phyloP scores from a whole-genome alignment of 2,329 filamentous ascomycete species.

The Aurifilum marmelostoma region DNA sequence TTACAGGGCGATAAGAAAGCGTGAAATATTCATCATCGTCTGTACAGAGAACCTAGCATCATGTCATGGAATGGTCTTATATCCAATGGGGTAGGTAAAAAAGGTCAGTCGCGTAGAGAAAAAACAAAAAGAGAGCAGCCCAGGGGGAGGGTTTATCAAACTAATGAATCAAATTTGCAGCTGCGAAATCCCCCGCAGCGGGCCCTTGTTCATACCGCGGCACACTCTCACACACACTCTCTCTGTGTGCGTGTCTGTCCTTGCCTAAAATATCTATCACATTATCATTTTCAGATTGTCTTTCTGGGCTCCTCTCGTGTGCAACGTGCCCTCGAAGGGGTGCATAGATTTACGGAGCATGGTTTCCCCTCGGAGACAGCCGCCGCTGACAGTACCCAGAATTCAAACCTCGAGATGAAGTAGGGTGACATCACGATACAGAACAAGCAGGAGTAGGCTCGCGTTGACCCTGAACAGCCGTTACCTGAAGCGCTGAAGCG shows the following conservation, averaged over 20 bases:
- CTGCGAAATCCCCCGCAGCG: not conserved
- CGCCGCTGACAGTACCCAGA: not conserved
- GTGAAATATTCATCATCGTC: not conserved
- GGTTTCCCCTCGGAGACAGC: not conserved
- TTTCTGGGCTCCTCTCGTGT: not conserved
- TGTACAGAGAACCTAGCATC: not conserved
- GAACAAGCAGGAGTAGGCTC: not conserved
- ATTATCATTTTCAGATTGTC: not conserved
- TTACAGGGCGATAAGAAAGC: not conserved
- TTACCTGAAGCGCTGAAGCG: not conserved
- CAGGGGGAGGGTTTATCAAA: not conserved
- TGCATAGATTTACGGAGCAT: not conserved
- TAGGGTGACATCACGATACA: constrained; percentile 10
- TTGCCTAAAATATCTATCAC: not conserved
- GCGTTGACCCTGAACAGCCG: not conserved
- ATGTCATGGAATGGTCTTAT: not conserved
- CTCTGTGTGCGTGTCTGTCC: too few relatives aligned
- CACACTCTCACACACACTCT: too few relatives aligned
- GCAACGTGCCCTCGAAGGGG: not conserved
- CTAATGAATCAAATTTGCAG: constrained; percentile 8
- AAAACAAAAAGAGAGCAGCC: not conserved
- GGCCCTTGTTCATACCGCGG: not conserved
- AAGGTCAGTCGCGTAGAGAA: not conserved
- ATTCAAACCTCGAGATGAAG: not conserved
- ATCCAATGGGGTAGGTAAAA: not conserved